These are phyloP conservation scores for Lipomyces sp. DNA, from an alignment of 805 yeast species.

Conservation along the genomic window DNA sequence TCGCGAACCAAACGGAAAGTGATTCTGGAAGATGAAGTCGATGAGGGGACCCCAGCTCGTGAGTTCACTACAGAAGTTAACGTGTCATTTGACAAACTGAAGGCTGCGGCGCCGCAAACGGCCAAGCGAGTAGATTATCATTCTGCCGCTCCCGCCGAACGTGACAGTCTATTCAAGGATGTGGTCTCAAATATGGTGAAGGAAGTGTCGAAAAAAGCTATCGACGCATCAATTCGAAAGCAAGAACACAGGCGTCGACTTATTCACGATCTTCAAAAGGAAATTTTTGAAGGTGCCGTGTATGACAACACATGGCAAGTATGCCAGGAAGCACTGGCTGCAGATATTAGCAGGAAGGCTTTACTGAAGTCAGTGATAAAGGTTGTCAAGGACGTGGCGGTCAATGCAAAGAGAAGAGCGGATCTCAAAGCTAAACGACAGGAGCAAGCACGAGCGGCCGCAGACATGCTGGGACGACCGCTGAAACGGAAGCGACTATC, in stretches of 20 bases:
- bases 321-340: slow-evolving; percentile 48
- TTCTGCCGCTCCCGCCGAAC: too few species aligned
- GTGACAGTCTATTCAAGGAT: too few species aligned
- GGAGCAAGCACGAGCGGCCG: slow-evolving; percentile 38
- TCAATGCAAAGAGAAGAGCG: slow-evolving; percentile 29
- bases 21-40: too few species aligned
- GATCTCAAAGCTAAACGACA: slow-evolving; percentile 41
- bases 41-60: too few species aligned
- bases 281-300: slow-evolving; percentile 58
- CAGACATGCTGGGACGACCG: slow-evolving; percentile 25
- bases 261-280: slow-evolving; percentile 46
- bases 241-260: slow-evolving; percentile 32
- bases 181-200: slow-evolving; percentile 22
- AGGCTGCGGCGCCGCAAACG: too few species aligned
- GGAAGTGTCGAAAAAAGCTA: slow-evolving; percentile 16
- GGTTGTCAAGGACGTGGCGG: slow-evolving; percentile 38
- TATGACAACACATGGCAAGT: slow-evolving; percentile 52
- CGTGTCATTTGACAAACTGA: too few species aligned
- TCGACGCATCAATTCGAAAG: slow-evolving; percentile 10
- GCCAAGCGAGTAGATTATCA: too few species aligned
- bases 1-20: too few species aligned
- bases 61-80: too few species aligned
- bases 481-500: slow-evolving; percentile 8
- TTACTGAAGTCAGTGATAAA: slow-evolving; percentile 39
- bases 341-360: slow-evolving; percentile 36